A percentile compares a stretch with the other conserved stretches of the same genome.
These are phyloP conservation scores for Aphanocladium album DNA, from an alignment of 2,329 filamentous ascomycete species.

Conservation along the genomic window DNA sequence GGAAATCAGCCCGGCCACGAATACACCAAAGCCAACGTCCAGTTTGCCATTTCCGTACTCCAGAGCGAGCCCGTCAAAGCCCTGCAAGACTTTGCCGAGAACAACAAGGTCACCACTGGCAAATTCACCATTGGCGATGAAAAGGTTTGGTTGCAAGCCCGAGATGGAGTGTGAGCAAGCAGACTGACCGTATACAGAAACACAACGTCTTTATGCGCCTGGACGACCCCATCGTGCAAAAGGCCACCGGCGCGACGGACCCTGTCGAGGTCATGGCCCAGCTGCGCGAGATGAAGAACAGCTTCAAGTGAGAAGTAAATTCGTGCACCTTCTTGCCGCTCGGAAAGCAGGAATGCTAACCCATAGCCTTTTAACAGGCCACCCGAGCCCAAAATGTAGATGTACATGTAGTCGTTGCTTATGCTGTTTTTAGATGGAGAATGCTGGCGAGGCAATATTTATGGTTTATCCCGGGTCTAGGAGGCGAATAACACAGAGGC, in stretches of 20 bases:
- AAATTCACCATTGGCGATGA: constrained; percentile 97
- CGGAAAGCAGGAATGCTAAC: not conserved
- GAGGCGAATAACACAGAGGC: constrained; percentile 17
- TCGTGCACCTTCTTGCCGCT: not conserved
- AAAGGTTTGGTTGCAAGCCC: constrained; percentile 50
- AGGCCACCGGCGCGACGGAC: constrained; percentile 74
- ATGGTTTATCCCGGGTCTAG: constrained; percentile 8
- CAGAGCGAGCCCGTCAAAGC: constrained; percentile 72
- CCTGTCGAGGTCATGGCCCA: constrained; percentile 80
- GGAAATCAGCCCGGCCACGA: constrained; percentile 76
- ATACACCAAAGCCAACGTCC: constrained; percentile 95
- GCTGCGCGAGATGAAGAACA: constrained; percentile 88
- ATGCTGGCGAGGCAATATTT: constrained; percentile 3
- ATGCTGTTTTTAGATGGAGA: constrained; percentile 5
- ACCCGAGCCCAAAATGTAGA: constrained; percentile 20
- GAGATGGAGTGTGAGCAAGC: too few relatives aligned
- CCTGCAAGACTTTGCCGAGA: constrained; percentile 69
- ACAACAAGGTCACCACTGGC: constrained; percentile 84
- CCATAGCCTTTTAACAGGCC: constrained; percentile 21
- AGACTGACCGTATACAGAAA: constrained; percentile 44
- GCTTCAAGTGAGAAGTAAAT: constrained; percentile 51
- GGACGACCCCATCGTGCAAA: constrained; percentile 77
- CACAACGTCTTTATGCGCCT: constrained; percentile 98
- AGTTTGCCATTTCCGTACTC: constrained; percentile 74
- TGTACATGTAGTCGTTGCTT: constrained; percentile 15